Base-by-base conservation (phyloP, 371 early-diverging fungal genomes). In the Blakeslea trispora region DNA sequence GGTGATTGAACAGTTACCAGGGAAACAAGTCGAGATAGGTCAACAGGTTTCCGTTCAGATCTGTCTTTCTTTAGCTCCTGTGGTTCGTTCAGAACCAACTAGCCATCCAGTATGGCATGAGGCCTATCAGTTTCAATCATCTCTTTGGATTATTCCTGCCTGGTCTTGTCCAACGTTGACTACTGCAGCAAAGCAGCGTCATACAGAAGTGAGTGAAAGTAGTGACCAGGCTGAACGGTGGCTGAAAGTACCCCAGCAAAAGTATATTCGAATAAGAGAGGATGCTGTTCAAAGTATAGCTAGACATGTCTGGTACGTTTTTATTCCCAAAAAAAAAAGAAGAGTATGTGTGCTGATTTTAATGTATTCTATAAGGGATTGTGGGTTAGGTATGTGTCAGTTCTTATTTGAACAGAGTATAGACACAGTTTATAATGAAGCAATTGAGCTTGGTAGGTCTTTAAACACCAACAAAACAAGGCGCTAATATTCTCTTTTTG, bases 271-370 rank as follows among this genome's bases (percentile, higher is more conserved):
- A 9, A 67, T 79, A 14, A 44, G 66, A 18, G 80, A 79, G 60
- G 72, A 73, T 59, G 64, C 67, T 11, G 59, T 58, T 14, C 62
- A 74, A 28, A 76, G 72, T 11, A 75, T 79, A 24, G 80, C 72
- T 8, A 40, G 74, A 28, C 80, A 79, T 61, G 59, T 79, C 37
- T 79, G 80, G 71, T 77, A 61, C 18, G 51, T 21, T 1, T n/a
- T 22, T 11, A 5, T 40, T 5, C 10, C 13, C 10, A 19, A 35
- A 14, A 5, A 24, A 17, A 37, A 45, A 7, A 22, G 49, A 35
- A 44, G 21, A 15, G 13, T 0, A 7, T 17, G 14, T n/a, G 49
- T 28, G 24, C 6, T 22, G 19, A 11, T 22, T 3, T 10, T 22
- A 2, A 15, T 31, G 17, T n/a, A n/a, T n/a, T n/a, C n/a, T n/a